Conservation (phyloP, 1,139 yeast species). For the Taphrina communis region DNA sequence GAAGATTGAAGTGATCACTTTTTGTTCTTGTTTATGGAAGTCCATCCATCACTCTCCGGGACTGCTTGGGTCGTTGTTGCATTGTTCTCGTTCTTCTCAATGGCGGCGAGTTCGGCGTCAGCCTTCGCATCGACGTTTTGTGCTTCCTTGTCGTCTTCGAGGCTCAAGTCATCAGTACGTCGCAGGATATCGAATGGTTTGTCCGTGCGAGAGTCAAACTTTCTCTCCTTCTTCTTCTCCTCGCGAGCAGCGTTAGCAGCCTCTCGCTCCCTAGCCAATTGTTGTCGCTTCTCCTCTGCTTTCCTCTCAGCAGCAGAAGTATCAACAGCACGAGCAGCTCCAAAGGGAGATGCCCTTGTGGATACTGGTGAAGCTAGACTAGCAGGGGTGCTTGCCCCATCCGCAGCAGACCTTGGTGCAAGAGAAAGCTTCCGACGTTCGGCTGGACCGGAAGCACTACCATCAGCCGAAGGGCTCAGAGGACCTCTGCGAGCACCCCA, state of each 20-base stretch:
- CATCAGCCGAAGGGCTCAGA: constrained; percentile 21
- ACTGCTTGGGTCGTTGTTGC: constrained; percentile 55
- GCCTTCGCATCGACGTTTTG: constrained; percentile 38
- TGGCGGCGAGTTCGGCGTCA: constrained; percentile 46
- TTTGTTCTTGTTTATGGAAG: constrained; percentile 61
- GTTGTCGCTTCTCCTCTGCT: constrained; percentile 50
- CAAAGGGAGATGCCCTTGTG: constrained; percentile 50
- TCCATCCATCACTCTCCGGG: constrained; percentile 64
- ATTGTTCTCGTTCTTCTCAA: constrained; percentile 48
- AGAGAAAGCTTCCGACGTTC: constrained; percentile 46
- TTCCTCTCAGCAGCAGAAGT: constrained; percentile 49
- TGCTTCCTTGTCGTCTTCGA: constrained; percentile 30
- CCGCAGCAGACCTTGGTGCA: constrained; percentile 42
- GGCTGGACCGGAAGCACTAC: constrained; percentile 42
- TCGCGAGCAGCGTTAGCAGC: constrained; percentile 42
- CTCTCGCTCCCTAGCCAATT: constrained; percentile 47
- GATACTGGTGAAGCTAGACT: constrained; percentile 46
- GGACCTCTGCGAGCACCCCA: constrained; percentile 41
- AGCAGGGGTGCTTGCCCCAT: constrained; percentile 39
- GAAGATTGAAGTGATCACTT: constrained; percentile 17
- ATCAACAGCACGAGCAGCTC: constrained; percentile 55
- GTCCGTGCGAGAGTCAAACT: constrained; percentile 9
- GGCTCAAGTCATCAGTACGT: constrained; percentile 24
- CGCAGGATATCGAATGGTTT: constrained; percentile 36
- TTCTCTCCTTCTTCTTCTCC: constrained; percentile 43